Conservation (phyloP, 2,329 filamentous ascomycete genomes). For the Paramyrothecium sp. region DNA sequence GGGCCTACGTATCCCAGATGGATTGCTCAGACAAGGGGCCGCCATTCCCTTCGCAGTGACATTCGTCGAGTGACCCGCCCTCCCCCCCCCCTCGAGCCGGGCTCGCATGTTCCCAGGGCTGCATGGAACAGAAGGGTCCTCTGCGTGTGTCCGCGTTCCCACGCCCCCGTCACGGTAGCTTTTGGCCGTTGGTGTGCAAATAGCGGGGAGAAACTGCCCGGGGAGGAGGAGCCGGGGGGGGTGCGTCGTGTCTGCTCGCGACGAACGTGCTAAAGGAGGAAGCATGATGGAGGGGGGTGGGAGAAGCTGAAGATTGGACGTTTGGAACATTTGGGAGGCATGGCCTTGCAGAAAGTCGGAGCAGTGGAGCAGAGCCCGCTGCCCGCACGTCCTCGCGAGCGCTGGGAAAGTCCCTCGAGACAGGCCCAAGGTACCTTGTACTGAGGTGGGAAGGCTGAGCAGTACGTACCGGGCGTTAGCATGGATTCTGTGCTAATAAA, state of each 20-base stretch:
- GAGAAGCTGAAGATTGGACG: too few relatives aligned
- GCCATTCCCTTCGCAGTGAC: not conserved
- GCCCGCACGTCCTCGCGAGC: not conserved
- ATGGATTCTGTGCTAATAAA: not conserved
- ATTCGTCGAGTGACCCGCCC: not conserved
- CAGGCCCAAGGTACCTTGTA: not conserved
- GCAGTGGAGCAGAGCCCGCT: not conserved
- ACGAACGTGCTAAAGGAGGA: not conserved
- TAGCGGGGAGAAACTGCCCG: not conserved
- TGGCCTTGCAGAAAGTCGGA: not conserved
- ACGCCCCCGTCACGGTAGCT: too few relatives aligned
- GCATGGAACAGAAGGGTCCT: not conserved
- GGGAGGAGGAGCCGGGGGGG: not conserved
- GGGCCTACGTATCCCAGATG: not conserved
- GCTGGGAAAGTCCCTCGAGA: not conserved
- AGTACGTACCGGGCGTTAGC: not conserved
- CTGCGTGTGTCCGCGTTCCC: not conserved
- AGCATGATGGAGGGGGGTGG: not conserved
- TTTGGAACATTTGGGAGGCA: not conserved
- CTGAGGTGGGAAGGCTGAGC: not conserved
- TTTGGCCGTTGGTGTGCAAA: not conserved
- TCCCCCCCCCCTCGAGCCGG: not conserved
- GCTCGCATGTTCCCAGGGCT: not conserved
- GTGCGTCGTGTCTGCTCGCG: not conserved
- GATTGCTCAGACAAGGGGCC: too few relatives aligned